phyloP scores from a whole-genome alignment of 192 early-diverging fungal genomes.

The Coemansia sp. region DNA sequence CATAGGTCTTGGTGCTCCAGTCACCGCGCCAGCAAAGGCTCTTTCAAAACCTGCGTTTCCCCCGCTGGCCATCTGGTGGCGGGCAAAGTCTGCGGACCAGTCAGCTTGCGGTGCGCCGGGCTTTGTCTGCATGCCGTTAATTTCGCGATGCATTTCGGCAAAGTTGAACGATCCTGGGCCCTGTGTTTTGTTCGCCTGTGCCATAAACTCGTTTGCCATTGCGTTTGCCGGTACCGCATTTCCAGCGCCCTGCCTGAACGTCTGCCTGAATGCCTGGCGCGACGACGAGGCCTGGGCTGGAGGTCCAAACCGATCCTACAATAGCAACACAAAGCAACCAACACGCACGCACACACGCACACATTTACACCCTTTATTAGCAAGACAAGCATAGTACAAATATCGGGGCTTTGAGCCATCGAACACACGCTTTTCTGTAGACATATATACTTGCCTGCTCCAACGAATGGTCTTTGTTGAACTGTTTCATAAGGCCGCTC shows the following conservation, averaged over 20 bases:
- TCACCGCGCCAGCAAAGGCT: constrained; percentile 22
- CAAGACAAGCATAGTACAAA: neutral
- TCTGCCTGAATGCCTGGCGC: constrained; percentile 46
- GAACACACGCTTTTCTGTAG: neutral
- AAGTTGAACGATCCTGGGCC: constrained; percentile 65
- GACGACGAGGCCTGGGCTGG: constrained; percentile 41
- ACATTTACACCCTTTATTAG: neutral
- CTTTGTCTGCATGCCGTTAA: constrained; percentile 57
- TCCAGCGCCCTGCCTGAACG: constrained; percentile 37
- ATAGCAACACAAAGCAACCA: neutral
- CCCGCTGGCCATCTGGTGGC: constrained; percentile 49
- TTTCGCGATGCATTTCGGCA: constrained; percentile 68
- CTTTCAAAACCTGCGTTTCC: constrained; percentile 51
- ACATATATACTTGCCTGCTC: constrained; percentile 67
- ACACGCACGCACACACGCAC: too few relatives aligned
- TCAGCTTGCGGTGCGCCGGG: constrained; percentile 38
- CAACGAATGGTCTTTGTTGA: constrained; percentile 73
- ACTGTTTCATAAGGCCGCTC: constrained; percentile 76
- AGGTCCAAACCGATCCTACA: constrained; percentile 44
- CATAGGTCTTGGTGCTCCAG: constrained; percentile 10
- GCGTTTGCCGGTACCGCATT: constrained; percentile 18
- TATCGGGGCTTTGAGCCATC: neutral
- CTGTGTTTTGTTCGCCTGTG: constrained; percentile 18
- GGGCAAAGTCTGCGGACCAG: constrained; percentile 76
- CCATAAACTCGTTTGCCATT: constrained; percentile 28